These are phyloP conservation scores for Prunus davidiana DNA, from an alignment of 306 rosid genomes.

Conservation along the genomic window DNA sequence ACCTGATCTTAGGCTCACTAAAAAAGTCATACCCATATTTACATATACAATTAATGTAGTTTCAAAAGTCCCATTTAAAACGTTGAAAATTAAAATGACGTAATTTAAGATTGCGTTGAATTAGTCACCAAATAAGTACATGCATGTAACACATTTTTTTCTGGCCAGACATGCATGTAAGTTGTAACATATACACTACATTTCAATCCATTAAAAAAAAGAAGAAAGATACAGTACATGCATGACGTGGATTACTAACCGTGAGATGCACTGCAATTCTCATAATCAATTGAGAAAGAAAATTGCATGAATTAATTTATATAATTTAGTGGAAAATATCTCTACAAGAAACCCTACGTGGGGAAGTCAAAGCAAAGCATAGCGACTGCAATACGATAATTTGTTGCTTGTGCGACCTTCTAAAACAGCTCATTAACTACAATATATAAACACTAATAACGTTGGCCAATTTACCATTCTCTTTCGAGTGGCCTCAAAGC, in stretches of 20 bases:
- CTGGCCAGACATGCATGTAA: too few species aligned
- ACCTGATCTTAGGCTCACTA: background rate
- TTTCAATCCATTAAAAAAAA: too few species aligned
- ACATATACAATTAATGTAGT: too few species aligned
- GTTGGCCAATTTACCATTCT: too few species aligned
- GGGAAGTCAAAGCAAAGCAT: background rate
- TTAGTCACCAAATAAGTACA: background rate
- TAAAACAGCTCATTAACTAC: background rate
- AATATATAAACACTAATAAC: background rate
- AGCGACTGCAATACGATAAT: background rate
- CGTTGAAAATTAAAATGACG: background rate
- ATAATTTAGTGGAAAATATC: background rate
- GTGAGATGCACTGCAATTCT: background rate
- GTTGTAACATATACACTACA: too few species aligned
- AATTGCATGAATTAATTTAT: background rate
- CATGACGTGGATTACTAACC: background rate
- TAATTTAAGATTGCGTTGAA: background rate
- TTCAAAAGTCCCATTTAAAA: too few species aligned
- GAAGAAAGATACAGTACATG: too few species aligned
- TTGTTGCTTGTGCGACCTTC: background rate
- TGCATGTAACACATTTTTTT: background rate
- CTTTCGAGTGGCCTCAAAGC: background rate
- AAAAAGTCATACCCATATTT: background rate
- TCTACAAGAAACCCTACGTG: background rate
- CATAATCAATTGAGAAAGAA: background rate